Base-by-base conservation (phyloP, 441 rosid species). In the Gossypium gossypioides region DNA sequence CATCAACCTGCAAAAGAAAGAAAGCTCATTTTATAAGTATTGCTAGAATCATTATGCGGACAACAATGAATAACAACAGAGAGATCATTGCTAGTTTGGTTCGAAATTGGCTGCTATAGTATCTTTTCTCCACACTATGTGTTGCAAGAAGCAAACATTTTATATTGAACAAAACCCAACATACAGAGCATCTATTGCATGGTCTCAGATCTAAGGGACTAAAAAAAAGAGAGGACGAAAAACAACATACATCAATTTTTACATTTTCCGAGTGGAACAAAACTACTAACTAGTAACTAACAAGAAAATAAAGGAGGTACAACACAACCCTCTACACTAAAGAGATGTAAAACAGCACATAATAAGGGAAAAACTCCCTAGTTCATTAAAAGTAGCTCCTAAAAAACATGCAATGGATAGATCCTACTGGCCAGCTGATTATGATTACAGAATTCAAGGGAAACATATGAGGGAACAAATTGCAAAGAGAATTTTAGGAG, bases 1-100 rank as follows among this genome's bases (percentile, higher is more conserved):
- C 99, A 82, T 95, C 99, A 81, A 95, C 98, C 99, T 95, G 86
- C 61, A 48, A 57, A 69, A 69, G 16, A 68, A 62, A 37, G 34
- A 51, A 62, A 32, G 32, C 21, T 56, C 22, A 27, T 27, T 65
- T 13, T n/a, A 73, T 21, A 2, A 22, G 19, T 16, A 52, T 24
- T n/a, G 24, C 22, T 13, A 34, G 62, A 51, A 51, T 52, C 7
- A 22, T 42, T 6, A 22, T 4, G 32, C 48, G 62, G 22, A 58
- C 18, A 22, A 13, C 12, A 1, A 52, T 0, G 2, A 15, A 65
- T 6, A 58, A 27, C 0, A 34, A n/a, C 3, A 3, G 18, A 64
- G 13, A 58, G 42, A 67, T 66, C 9, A 59, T 59, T 59, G 44
- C 25, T 59, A 46, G 18, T 69, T 69, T 32, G 12, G 27, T 3